These are phyloP conservation scores for Peronospora tabacina DNA, from an alignment of 352 stramenopile genomes.

Conservation along the genomic window DNA sequence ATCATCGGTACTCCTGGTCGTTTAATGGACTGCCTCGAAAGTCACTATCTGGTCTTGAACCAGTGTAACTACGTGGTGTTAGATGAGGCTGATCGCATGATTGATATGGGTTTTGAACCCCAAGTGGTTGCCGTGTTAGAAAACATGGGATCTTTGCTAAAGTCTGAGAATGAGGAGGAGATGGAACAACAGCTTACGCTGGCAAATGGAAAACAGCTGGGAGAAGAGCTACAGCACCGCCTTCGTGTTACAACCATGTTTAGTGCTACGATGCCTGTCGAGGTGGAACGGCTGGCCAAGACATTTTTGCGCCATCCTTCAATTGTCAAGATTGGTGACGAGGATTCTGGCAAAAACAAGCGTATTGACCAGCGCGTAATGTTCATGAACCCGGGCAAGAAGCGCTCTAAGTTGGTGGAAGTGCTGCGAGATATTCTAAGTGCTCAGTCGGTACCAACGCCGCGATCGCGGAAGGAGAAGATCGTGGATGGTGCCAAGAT, in stretches of 20 bases:
- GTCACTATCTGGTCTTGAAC: conserved; percentile 96
- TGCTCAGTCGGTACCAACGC: conserved; percentile 33
- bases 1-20: conserved; percentile 98
- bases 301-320: conserved; percentile 95
- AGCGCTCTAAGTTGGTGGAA: conserved; percentile 82
- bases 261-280: conserved; percentile 96
- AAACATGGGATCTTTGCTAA: conserved; percentile 94
- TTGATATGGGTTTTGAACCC: conserved; percentile 96
- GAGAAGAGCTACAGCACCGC: conserved; percentile 45
- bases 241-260: conserved; percentile 95
- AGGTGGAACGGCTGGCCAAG: conserved; percentile 96
- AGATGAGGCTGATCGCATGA: conserved; percentile 98
- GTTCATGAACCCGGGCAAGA: conserved; percentile 90
- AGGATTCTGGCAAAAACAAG: conserved; percentile 97
- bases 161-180: conserved; percentile 94
- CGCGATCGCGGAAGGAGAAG: conserved; percentile 61
- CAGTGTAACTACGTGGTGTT: conserved; percentile 99
- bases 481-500: conserved; percentile 86
- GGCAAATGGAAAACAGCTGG: conserved; percentile 32
- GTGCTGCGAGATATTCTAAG: conserved; percentile 82
- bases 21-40: conserved; percentile 97
- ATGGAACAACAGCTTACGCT: conserved; percentile 90
- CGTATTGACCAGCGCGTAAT: conserved; percentile 95
- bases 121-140: conserved; percentile 95
- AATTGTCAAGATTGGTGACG: conserved; percentile 96